Conservation (phyloP, 768 basidiomycete species). For the Sutorius australiensis region DNA sequence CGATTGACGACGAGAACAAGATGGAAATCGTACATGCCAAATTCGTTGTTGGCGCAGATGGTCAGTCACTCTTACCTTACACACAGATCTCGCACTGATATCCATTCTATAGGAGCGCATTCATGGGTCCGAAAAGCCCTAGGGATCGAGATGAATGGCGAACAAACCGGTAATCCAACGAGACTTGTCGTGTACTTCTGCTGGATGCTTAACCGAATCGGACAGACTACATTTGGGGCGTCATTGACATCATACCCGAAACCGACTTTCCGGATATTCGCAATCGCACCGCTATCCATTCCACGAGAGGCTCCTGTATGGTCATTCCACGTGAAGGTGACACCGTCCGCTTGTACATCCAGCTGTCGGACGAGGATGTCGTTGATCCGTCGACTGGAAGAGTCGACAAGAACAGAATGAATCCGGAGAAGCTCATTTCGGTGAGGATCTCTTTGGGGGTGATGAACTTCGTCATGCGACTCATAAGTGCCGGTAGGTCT, state of each 20-base stretch:
- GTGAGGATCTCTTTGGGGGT: constrained; percentile 28
- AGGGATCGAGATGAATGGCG: constrained; percentile 45
- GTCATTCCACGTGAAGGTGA: constrained; percentile 70
- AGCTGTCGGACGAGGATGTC: constrained; percentile 49
- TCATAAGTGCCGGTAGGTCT: constrained; percentile 38
- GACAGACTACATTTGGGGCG: constrained; percentile 78
- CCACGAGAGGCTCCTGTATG: constrained; percentile 64
- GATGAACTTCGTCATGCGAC: background rate
- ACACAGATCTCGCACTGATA: background rate
- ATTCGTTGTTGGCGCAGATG: constrained; percentile 37
- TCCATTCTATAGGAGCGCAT: constrained; percentile 34
- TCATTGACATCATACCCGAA: constrained; percentile 65
- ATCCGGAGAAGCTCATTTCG: constrained; percentile 49
- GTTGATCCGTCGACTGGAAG: constrained; percentile 45
- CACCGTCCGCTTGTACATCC: constrained; percentile 67
- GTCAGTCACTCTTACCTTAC: constrained; percentile 9
- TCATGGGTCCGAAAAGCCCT: constrained; percentile 46
- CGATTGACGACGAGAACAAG: constrained; percentile 25
- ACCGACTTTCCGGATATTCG: constrained; percentile 79
- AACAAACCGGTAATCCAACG: constrained; percentile 37
- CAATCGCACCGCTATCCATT: constrained; percentile 62
- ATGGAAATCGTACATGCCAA: constrained; percentile 35
- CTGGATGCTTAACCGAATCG: background rate
- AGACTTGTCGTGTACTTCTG: background rate
- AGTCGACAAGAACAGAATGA: constrained; percentile 50